phyloP scores from a whole-genome alignment of 495 filamentous ascomycete genomes.

The Xylaria bambusicola region DNA sequence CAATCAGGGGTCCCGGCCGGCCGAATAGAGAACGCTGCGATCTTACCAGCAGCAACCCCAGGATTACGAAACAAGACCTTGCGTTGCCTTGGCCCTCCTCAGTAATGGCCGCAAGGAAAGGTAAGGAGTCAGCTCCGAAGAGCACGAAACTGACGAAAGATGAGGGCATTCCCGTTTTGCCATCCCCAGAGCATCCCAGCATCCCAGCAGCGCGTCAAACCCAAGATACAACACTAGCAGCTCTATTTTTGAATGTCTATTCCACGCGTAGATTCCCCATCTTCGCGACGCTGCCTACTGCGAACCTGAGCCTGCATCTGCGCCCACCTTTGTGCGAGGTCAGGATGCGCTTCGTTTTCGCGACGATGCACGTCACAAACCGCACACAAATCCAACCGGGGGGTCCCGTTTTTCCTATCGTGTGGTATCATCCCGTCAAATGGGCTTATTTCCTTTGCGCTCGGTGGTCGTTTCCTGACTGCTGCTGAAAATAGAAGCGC shows the following conservation, averaged over 20 bases:
- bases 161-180: constrained; percentile 1
- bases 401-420: background rate
- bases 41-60: constrained; percentile 3
- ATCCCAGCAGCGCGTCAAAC: constrained; percentile 17
- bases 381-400: constrained; percentile 12
- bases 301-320: background rate
- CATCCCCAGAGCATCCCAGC: background rate
- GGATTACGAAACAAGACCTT: constrained; percentile 8
- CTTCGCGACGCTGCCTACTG: background rate
- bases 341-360: constrained; percentile 12
- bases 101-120: background rate
- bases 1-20: constrained; percentile 10
- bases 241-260: constrained; percentile 3
- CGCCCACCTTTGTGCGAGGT: constrained; percentile 11
- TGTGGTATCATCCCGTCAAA: constrained; percentile 8
- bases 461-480: background rate
- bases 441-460: background rate
- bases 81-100: background rate
- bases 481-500: constrained; percentile 20
- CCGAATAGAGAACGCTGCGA: constrained; percentile 5
- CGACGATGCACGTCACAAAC: constrained; percentile 20
- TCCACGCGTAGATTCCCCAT: background rate
- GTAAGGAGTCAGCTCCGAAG: background rate
- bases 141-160: background rate
- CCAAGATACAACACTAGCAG: constrained; percentile 2